Base-by-base conservation (phyloP, 371 early-diverging fungal genomes). In the Mortierella sp. region DNA sequence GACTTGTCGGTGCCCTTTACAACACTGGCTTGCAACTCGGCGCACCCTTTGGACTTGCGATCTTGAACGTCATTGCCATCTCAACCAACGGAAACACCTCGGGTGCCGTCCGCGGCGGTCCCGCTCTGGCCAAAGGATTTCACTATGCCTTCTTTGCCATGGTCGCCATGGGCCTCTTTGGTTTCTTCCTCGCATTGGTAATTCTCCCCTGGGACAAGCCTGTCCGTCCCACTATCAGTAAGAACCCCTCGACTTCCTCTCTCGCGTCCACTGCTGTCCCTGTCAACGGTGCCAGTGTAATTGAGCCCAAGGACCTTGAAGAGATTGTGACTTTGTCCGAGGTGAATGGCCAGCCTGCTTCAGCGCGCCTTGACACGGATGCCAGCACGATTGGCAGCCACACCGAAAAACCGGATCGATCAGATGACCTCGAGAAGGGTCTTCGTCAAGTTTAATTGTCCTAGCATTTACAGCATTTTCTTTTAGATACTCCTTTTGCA, bases 11-110 rank as follows among this genome's bases (percentile, higher is more conserved):
- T 10, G 70, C 77, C 28, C 55, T 77, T n/a, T 77, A 77, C 14
- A 72, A 71, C 77, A 71, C 77, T 28, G 72, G 71, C 10, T 38
- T 72, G 0, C 77, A 77, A 31, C 55, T 77, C 31, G 77, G 77
- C 21, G 77, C 77, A 42, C 77, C 77, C 48, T 77, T 77, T 72
- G 77, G 77, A 42, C 72, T 77, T 2, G 77, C 77, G 11, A 71
- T 77, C 60, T 34, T 77, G 47, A 77, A 77, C 58, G 77, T 77
- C 57, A 72, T 77, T 24, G 52, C 77, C 24, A 38, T 71, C n/a
- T 70, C 77, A 9, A 57, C 77, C 58, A 72, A 77, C 48, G 72
- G 72, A 26, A 77, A 55, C 38, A 24, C 14, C 21, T 34, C 34
- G 6, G 74, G 74, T 6, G 26, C 74, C n/a, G 57, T 74, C n/a